Evolutionary conservation across 768 basidiomycete species (phyloP).

Genomic region (Filobasidium floriforme): DNA sequence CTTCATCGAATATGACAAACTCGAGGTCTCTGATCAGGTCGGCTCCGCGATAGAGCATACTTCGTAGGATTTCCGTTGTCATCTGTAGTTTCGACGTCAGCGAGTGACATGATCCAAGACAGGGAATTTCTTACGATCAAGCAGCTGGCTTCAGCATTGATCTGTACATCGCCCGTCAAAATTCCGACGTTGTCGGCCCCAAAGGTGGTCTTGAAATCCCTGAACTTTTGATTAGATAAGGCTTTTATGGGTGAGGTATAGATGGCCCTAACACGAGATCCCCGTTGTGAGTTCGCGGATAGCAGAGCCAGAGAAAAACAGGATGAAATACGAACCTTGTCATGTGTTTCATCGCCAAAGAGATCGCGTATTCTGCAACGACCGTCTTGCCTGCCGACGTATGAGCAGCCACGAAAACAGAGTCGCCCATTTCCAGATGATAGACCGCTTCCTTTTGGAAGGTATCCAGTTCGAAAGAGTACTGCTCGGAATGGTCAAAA

Average conservation of each 20-base stretch:
- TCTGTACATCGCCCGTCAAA: slow-evolving; percentile 95
- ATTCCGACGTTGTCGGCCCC: slow-evolving; percentile 72
- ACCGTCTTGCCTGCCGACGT: slow-evolving; percentile 99
- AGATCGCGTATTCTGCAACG: slow-evolving; percentile 97
- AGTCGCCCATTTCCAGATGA: slow-evolving; percentile 92
- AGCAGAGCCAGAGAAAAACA: neutral
- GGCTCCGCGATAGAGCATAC: slow-evolving; percentile 96
- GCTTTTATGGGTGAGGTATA: slow-evolving; percentile 99
- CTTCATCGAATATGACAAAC: slow-evolving; percentile 98
- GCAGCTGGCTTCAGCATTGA: slow-evolving; percentile 95
- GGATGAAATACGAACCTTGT: slow-evolving; percentile 58
- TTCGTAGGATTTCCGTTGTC: slow-evolving; percentile 81
- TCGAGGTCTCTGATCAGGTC: slow-evolving; percentile 98
- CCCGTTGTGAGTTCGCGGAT: neutral
- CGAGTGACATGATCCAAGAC: neutral
- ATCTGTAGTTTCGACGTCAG: slow-evolving; percentile 30
- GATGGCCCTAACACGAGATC: slow-evolving; percentile 61
- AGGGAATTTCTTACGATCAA: slow-evolving; percentile 51
- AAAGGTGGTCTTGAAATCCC: slow-evolving; percentile 97
- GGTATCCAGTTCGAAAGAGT: slow-evolving; percentile 96
- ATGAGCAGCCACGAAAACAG: slow-evolving; percentile 98
- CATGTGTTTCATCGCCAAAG: slow-evolving; percentile 95
- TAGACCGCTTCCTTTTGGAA: slow-evolving; percentile 99
- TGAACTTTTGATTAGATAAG: slow-evolving; percentile 95
- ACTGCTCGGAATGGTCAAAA: slow-evolving; percentile 50